Percentiles rank a stretch among this genome's conserved stretches.
Conservation (phyloP, 306 rosid species). For the Glycine tomentella region DNA sequence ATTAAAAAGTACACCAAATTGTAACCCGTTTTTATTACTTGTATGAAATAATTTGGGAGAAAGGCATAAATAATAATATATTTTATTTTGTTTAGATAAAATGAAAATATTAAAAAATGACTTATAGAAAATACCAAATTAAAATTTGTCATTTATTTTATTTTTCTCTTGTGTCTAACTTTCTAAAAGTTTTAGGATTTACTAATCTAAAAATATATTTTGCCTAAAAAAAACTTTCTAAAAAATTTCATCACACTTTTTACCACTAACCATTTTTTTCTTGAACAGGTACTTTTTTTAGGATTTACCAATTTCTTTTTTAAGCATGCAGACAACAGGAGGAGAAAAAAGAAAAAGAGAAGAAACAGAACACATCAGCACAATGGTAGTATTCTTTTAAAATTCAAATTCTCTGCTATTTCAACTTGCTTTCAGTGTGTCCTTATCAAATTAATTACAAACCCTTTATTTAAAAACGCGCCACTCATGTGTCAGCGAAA, state of each 20-base stretch:
- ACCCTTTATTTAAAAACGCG: too few species aligned
- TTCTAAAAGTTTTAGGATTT: too few species aligned
- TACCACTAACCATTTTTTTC: not conserved
- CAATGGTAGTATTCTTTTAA: not conserved
- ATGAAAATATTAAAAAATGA: too few species aligned
- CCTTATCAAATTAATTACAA: too few species aligned
- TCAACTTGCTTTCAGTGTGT: too few species aligned
- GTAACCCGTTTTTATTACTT: too few species aligned
- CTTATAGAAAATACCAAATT: not conserved
- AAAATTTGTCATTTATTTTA: not conserved
- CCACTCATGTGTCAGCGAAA: not conserved
- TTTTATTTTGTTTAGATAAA: too few species aligned
- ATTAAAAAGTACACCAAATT: not conserved
- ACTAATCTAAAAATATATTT: too few species aligned
- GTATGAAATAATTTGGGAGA: too few species aligned
- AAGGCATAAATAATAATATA: too few species aligned
- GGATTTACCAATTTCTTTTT: not conserved
- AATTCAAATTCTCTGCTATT: not conserved
- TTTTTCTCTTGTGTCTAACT: not conserved
- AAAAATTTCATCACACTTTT: not conserved
- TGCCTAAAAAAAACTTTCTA: too few species aligned
- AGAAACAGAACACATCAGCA: not conserved
- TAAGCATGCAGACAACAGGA: fast-evolving
- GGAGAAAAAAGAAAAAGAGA: not conserved
- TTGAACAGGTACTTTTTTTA: not conserved